phyloP scores from a whole-genome alignment of 1,284 basidiomycete genomes.

The Melanopsichium pennsylvanicum region DNA sequence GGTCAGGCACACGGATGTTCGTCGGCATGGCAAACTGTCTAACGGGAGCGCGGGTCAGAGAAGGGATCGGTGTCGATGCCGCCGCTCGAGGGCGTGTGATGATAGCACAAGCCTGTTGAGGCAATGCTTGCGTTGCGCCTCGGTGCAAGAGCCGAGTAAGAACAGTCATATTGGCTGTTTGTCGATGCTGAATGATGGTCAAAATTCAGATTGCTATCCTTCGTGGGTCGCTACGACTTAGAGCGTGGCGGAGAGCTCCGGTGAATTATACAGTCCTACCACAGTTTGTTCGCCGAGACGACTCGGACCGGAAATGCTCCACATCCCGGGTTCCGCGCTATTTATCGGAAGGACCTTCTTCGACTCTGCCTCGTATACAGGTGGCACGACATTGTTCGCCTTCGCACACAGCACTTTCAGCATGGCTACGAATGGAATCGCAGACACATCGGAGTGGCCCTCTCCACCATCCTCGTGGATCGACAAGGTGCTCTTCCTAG shows the following conservation, averaged over 20 bases:
- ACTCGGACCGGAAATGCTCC: constrained; percentile 3
- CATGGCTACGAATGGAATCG: constrained; percentile 1
- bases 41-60: background rate
- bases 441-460: constrained; percentile 10
- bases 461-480: constrained; percentile 45
- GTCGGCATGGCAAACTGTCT: constrained; percentile 17
- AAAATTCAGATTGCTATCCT: no score
- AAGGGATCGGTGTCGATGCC: background rate
- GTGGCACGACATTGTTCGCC: background rate
- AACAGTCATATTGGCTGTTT: constrained; percentile 2
- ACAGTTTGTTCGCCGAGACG: constrained; percentile 3
- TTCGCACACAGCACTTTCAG: background rate
- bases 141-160: background rate
- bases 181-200: no score
- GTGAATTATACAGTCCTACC: constrained; percentile 2
- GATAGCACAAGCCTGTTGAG: background rate
- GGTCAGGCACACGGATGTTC: constrained; percentile 13
- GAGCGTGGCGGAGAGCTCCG: no score
- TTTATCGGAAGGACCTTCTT: background rate
- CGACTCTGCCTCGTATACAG: background rate
- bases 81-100: background rate
- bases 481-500: constrained; percentile 53
- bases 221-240: no score
- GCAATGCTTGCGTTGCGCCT: background rate
- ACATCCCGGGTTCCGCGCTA: constrained; percentile 6